phyloP scores from a whole-genome alignment of 1,284 basidiomycete genomes.

The Leccinum subspadiceum region DNA sequence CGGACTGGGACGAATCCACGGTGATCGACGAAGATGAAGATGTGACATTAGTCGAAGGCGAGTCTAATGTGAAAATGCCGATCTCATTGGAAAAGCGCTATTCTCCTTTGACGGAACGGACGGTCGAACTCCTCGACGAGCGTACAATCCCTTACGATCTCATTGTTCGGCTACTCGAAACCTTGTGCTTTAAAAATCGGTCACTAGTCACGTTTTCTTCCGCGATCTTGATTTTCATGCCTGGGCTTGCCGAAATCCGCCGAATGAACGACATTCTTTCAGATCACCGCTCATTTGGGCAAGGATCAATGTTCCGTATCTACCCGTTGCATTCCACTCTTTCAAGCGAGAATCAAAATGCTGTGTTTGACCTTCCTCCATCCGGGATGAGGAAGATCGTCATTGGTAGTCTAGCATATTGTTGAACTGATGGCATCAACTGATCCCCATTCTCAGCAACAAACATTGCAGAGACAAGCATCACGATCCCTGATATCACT shows the following conservation, averaged over 20 bases:
- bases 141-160: constrained; percentile 89
- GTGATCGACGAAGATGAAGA: constrained; percentile 75
- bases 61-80: constrained; percentile 38
- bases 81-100: constrained; percentile 73
- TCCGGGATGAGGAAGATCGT: constrained; percentile 87
- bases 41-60: constrained; percentile 26
- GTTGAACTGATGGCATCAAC: constrained; percentile 64
- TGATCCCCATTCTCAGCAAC: constrained; percentile 53
- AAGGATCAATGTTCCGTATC: constrained; percentile 66
- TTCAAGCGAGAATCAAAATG: constrained; percentile 86
- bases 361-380: constrained; percentile 88
- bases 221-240: constrained; percentile 92
- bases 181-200: constrained; percentile 75
- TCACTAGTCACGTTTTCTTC: constrained; percentile 63
- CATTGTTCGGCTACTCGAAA: constrained; percentile 85
- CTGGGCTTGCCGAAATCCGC: constrained; percentile 91
- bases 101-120: constrained; percentile 69
- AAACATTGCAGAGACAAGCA: constrained; percentile 84
- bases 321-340: constrained; percentile 92
- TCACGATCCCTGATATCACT: constrained; percentile 98
- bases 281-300: constrained; percentile 77
- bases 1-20: constrained; percentile 77
- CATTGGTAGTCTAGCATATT: constrained; percentile 53
- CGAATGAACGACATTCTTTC: constrained; percentile 80
- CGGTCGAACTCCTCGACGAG: constrained; percentile 88